Conservation (phyloP, 2,329 filamentous ascomycete genomes). For the Didymella segeticola region DNA sequence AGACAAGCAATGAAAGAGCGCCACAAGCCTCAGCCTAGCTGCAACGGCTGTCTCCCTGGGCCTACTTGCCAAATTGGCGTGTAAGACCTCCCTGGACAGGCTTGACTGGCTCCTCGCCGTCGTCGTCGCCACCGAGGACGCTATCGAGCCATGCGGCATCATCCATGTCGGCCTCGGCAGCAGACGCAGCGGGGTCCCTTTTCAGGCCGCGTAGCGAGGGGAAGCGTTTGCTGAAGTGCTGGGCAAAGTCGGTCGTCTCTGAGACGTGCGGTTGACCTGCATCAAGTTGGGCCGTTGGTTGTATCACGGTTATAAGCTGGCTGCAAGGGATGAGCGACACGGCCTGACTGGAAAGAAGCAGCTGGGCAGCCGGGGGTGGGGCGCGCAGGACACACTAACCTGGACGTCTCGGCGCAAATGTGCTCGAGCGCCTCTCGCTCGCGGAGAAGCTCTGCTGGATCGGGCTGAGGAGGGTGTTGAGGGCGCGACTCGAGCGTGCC, state of each 20-base stretch:
- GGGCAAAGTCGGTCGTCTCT: constrained; percentile 50
- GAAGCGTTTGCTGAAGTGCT: constrained; percentile 53
- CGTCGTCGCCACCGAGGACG: constrained; percentile 36
- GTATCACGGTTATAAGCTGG: constrained; percentile 59
- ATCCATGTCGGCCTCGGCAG: constrained; percentile 38
- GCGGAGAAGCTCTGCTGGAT: constrained; percentile 57
- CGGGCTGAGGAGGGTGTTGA: constrained; percentile 49
- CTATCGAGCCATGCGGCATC: constrained; percentile 45
- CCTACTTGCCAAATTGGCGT: constrained; percentile 45
- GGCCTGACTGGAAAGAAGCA: constrained; percentile 1
- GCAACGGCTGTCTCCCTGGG: not conserved
- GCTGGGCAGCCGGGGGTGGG: not conserved
- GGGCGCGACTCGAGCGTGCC: constrained; percentile 45
- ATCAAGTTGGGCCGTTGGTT: constrained; percentile 51
- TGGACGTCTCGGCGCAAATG: constrained; percentile 55
- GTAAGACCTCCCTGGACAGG: constrained; percentile 44
- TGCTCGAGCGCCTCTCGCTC: constrained; percentile 57
- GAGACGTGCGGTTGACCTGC: constrained; percentile 26
- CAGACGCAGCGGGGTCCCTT: constrained; percentile 28
- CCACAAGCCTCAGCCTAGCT: constrained; percentile 19
- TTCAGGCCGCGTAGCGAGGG: constrained; percentile 32
- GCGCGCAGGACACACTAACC: constrained; percentile 53
- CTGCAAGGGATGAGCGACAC: constrained; percentile 45
- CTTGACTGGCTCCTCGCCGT: constrained; percentile 41
- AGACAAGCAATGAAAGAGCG: constrained; percentile 35